Conservation (phyloP, 345 rosid species). For the Rhizophora apiculata region DNA sequence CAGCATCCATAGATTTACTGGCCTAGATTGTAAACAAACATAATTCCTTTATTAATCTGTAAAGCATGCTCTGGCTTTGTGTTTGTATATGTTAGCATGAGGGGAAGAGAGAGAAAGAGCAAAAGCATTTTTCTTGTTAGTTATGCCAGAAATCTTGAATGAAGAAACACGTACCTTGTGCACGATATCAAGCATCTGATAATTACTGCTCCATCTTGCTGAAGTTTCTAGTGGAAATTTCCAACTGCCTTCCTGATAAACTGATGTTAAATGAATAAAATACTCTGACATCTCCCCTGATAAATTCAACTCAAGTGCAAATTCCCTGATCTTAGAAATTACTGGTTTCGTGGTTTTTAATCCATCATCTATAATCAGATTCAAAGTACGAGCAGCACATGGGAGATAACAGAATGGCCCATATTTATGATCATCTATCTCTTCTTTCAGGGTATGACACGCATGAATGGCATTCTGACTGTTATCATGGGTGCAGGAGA, state of each 20-base stretch:
- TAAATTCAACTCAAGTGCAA: conserved; percentile 66
- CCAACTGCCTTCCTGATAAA: conserved; percentile 87
- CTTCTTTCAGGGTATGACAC: conserved; percentile 70
- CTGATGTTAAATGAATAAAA: conserved; percentile 57
- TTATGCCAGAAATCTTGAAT: background rate
- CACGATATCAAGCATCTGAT: conserved; percentile 83
- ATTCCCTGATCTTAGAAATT: conserved; percentile 69
- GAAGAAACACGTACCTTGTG: conserved; percentile 50
- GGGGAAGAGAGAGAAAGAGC: background rate
- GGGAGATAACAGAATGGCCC: conserved; percentile 88
- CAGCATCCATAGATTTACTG: conserved; percentile 71
- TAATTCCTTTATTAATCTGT: background rate
- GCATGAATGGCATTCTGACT: conserved; percentile 76
- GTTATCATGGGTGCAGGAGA: conserved; percentile 91
- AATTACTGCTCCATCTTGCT: conserved; percentile 83
- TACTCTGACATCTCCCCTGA: conserved; percentile 60
- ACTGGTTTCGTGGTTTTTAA: conserved; percentile 68
- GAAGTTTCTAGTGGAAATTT: conserved; percentile 79
- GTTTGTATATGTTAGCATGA: background rate
- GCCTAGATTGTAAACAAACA: conserved; percentile 48
- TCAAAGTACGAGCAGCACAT: conserved; percentile 82
- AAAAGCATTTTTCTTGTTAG: background rate
- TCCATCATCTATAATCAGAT: conserved; percentile 73
- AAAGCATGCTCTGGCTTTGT: background rate
- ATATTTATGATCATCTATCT: conserved; percentile 62